Conservation (phyloP, 306 rosid species). For the Castanea sativa region DNA sequence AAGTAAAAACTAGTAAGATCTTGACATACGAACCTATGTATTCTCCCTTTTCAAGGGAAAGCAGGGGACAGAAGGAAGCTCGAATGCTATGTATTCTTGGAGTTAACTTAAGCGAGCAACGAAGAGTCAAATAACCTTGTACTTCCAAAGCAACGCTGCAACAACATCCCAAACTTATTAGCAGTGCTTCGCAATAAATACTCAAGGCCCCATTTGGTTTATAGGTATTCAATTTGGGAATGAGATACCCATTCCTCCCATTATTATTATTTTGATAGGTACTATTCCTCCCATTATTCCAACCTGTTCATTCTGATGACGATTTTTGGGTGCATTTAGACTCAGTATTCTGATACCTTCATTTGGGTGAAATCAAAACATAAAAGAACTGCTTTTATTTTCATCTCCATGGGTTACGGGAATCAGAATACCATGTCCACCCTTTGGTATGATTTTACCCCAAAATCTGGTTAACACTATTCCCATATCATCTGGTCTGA, state of each 20-base stretch:
- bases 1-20: neutral
- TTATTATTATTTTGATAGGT: too few relatives aligned
- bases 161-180: slow-evolving; percentile 24
- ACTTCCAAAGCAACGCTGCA: slow-evolving; percentile 83
- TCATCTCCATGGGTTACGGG: neutral
- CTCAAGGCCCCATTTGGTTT: neutral
- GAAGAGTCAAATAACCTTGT: slow-evolving; percentile 91
- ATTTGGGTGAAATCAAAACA: neutral
- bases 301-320: neutral
- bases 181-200: slow-evolving; percentile 23
- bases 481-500: neutral
- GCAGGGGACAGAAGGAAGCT: slow-evolving; percentile 94
- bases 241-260: neutral
- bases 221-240: neutral
- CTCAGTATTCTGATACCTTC: neutral
- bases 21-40: slow-evolving; percentile 62
- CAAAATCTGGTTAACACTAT: neutral
- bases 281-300: neutral
- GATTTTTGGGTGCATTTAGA: neutral
- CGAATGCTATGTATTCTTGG: slow-evolving; percentile 82
- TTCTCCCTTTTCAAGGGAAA: slow-evolving; percentile 96
- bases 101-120: slow-evolving; percentile 86
- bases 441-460: neutral
- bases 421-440: neutral
- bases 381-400: neutral